Conservation (phyloP, 768 basidiomycete genomes). For the Leccinellum albellum region DNA sequence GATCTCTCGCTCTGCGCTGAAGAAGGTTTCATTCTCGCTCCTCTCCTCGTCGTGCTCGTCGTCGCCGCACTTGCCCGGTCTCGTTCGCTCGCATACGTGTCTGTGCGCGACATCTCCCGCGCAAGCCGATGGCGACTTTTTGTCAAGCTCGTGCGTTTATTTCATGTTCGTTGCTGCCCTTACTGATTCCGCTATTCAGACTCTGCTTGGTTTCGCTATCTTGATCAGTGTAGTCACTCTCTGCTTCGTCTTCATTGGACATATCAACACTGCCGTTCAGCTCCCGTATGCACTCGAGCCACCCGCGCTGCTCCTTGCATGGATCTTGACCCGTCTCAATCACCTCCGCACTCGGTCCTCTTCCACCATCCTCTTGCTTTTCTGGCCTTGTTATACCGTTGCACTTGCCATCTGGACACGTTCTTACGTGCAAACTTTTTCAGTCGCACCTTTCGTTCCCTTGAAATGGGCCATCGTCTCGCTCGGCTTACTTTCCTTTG, state of each 20-base stretch:
- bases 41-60: constrained; percentile 45
- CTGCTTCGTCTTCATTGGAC: constrained; percentile 34
- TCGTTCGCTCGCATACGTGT: constrained; percentile 25
- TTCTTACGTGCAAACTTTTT: constrained; percentile 41
- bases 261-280: constrained; percentile 38
- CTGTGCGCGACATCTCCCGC: constrained; percentile 34
- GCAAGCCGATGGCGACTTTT: constrained; percentile 51
- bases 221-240: constrained; percentile 44
- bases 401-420: constrained; percentile 55
- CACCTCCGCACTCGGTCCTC: constrained; percentile 69
- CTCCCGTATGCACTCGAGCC: constrained; percentile 58
- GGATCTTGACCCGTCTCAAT: constrained; percentile 58
- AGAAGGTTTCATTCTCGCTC: constrained; percentile 61
- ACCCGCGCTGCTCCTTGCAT: constrained; percentile 44
- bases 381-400: constrained; percentile 70
- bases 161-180: not conserved
- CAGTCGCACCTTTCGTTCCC: constrained; percentile 36
- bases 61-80: constrained; percentile 40
- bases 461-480: constrained; percentile 42
- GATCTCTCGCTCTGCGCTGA: constrained; percentile 83
- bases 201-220: constrained; percentile 45
- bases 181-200: constrained; percentile 32
- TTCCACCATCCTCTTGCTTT: constrained; percentile 70
- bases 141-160: constrained; percentile 61
- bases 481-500: constrained; percentile 54